Evolutionary conservation across 2,329 filamentous ascomycete species (phyloP).

Genomic region (Balansia obtecta): DNA sequence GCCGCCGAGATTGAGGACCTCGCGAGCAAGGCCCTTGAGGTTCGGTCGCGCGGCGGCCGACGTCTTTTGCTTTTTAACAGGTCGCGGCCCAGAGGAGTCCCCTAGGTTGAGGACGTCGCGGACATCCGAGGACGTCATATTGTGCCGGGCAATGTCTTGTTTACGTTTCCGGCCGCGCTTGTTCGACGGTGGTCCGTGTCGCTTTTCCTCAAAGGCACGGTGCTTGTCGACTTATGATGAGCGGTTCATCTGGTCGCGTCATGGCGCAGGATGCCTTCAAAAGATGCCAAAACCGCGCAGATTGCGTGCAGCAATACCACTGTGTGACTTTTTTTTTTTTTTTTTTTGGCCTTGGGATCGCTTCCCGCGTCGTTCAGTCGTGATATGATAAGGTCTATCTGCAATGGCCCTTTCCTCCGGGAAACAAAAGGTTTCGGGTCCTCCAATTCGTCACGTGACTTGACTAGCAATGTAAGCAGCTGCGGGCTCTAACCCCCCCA

Average conservation of each 20-base stretch:
- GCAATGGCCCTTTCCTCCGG: no score
- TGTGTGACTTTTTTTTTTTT: no score
- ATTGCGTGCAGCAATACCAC: no score
- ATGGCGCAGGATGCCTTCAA: not conserved
- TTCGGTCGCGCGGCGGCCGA: slow-evolving; percentile 47
- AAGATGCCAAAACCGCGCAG: no score
- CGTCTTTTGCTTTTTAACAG: slow-evolving; percentile 64
- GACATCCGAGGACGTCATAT: slow-evolving; percentile 66
- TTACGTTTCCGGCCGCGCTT: not conserved
- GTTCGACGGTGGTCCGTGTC: not conserved
- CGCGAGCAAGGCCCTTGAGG: slow-evolving; percentile 51
- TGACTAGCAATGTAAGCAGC: no score
- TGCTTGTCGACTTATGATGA: not conserved
- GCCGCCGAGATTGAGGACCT: slow-evolving; percentile 52
- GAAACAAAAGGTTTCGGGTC: no score
- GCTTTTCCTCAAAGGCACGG: not conserved
- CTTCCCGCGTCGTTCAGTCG: no score
- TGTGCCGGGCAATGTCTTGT: slow-evolving; percentile 9
- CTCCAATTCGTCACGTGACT: no score
- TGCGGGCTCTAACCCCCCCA: no score
- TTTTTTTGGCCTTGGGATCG: no score
- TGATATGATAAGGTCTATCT: no score
- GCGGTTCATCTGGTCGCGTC: not conserved
- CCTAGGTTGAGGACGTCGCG: slow-evolving; percentile 81
- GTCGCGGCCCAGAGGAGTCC: slow-evolving; percentile 39